A percentile compares a stretch with the other conserved stretches of the same genome.
Conservation (phyloP, 2,329 filamentous ascomycete genomes). For the Metarhizium brunneum region DNA sequence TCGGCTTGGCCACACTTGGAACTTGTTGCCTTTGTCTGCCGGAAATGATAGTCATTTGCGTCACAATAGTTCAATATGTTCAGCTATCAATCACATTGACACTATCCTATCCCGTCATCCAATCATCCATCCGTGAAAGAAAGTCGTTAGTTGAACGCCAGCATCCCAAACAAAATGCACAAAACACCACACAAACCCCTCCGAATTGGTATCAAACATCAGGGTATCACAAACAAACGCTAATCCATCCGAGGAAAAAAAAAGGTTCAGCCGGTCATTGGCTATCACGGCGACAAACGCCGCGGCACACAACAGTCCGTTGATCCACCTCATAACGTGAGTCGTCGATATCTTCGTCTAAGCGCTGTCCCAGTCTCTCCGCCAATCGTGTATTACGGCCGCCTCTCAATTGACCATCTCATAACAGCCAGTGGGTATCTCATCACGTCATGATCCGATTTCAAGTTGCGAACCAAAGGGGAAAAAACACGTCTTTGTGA, state of each 20-base stretch:
- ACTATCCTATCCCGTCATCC: background rate
- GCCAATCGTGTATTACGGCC: conserved; percentile 3
- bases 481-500: background rate
- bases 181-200: background rate
- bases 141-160: background rate
- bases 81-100: background rate
- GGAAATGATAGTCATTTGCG: too few relatives aligned
- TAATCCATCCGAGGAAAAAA: background rate
- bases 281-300: background rate
- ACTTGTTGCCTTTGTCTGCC: too few relatives aligned
- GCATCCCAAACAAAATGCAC: background rate
- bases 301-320: background rate
- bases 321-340: conserved; percentile 6
- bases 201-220: conserved; percentile 6
- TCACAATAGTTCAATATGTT: background rate
- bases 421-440: conserved; percentile 14
- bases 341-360: conserved; percentile 9
- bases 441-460: conserved; percentile 12
- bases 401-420: conserved; percentile 7
- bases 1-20: too few relatives aligned
- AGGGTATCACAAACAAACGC: conserved; percentile 7
- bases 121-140: background rate
- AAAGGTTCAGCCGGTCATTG: background rate
- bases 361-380: conserved; percentile 1
- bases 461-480: background rate